Base-by-base conservation (phyloP, 208 protist species). In the Naegleria fowleri region DNA sequence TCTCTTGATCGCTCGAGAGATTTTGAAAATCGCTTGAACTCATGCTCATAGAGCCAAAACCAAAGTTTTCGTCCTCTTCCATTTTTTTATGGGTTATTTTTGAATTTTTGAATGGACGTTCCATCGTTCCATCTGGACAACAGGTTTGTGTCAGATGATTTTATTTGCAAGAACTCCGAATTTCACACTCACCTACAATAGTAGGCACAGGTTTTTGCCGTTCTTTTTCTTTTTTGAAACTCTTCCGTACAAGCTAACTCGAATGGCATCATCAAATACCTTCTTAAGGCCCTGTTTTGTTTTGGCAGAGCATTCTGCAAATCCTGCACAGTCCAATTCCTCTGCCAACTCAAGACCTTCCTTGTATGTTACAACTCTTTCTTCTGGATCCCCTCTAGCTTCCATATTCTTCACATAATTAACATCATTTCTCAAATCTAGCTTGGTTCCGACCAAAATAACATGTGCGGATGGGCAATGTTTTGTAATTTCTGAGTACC, bases 361-460 rank as follows among this genome's bases (percentile, higher is more conserved):
- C 52, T 95, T 90, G 25, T 55, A 83, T 39, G 91, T 93, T 52
- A 97, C 90, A 48, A 92, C 83, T 33, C 11, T 58, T 88, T 92
- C 40, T 39, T 94, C 92, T 48, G 43, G 43, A 48, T 48, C 43
- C 5, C 43, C 43, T 13, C 97, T 91, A 0, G 98, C 87, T 93
- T 98, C 97, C 25, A 93, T 51, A 92, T 98, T 98, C 55, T 67
- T 67, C 2, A 67, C 55, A 67, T 67, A 67, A 13, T 67, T 67
- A 2, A 67, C 2, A 43, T 43, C 38, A 41, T 95, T 92, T 15
- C 97, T 92, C 0, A 98, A 88, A 94, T 98, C 97, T 13, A 93
- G 51, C 92, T 98, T 98, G 29, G 96, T 98, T 29, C 97, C 97
- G 1, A 98, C 96, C 6, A 98, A 91, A 41, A 98, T 93, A 40